Base-by-base conservation (phyloP, 1,284 basidiomycete genomes). In the Sanghuangporus baumii region DNA sequence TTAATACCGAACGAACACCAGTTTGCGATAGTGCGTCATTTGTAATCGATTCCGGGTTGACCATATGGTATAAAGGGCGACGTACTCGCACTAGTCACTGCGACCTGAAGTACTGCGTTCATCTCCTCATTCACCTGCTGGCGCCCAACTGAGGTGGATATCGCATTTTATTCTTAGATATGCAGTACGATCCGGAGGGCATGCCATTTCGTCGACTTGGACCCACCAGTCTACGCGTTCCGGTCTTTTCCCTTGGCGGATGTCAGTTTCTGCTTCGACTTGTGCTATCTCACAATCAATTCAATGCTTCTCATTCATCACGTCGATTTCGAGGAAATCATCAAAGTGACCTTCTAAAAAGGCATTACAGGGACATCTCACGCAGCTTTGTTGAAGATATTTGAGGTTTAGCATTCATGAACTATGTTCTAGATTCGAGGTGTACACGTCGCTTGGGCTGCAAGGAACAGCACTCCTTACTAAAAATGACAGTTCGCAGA, bases 151-250 rank as follows among this genome's bases (percentile, higher is more conserved):
- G 3, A 23, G 47, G 1, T 12, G 12, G 5, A 31, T 9, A 6
- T 11, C 4, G 12, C 18, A 2, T 18, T 20, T 23, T 11, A 26
- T 20, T 7, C 5, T 48, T 31, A 20, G 47, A 9, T 12, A 52
- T 62, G 61, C 36, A 51, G 23, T 62, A 62, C 56, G 61, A 62
- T 31, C 31, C 37, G 4, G 54, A 62, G 47, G 76, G 78, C 66
- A 89, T 90, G 87, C 81, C 79, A 4, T 93, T 89, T 79, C 82
- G 90, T 69, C 83, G 87, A 62, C 80, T 93, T 52, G 91, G 91
- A 20, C 76, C 83, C 48, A 86, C 84, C 63, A 91, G 91, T 54
- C 75, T 93, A 62, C 81, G 89, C 6, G 90, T 93, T 0, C 89
- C 91, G 4, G 70, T 93, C 23, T 90, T 93, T 75, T 89, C 87